Conservation (phyloP, 768 basidiomycete species). For the Mycena sanguinolenta region DNA sequence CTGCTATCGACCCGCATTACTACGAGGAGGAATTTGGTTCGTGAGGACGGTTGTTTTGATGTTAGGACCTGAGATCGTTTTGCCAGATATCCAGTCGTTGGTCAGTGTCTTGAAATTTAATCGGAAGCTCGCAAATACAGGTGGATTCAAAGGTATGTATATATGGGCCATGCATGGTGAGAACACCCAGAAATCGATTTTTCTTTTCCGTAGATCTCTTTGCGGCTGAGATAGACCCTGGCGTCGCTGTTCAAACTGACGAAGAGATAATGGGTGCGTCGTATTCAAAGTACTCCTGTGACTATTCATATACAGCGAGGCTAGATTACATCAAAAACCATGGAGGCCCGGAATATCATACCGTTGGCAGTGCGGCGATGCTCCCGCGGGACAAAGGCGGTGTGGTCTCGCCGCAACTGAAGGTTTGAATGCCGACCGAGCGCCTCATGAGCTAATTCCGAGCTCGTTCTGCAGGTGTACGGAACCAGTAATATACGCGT, state of each 20-base stretch:
- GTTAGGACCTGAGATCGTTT: background rate
- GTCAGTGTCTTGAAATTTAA: slow-evolving; percentile 38
- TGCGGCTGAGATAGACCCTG: slow-evolving; percentile 2
- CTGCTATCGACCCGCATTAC: slow-evolving; percentile 43
- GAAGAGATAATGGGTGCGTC: background rate
- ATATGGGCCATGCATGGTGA: no score
- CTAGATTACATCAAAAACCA: background rate
- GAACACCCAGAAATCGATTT: no score
- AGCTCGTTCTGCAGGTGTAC: background rate
- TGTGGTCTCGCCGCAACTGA: slow-evolving; percentile 13
- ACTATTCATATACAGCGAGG: background rate
- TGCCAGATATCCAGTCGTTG: slow-evolving; percentile 6
- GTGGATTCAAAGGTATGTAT: slow-evolving; percentile 27
- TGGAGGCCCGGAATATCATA: background rate
- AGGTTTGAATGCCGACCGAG: background rate
- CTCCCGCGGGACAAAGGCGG: slow-evolving; percentile 3
- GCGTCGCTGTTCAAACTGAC: background rate
- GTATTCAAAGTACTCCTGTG: background rate
- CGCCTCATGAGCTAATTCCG: no score
- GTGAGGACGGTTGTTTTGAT: background rate
- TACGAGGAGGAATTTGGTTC: slow-evolving; percentile 44
- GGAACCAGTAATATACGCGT: slow-evolving; percentile 22
- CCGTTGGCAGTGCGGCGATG: slow-evolving; percentile 1
- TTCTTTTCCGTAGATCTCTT: slow-evolving; percentile 5
- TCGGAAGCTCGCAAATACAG: slow-evolving; percentile 36